These are phyloP conservation scores for Colletotrichum godetiae DNA, from an alignment of 2,329 filamentous ascomycete genomes.

Conservation along the genomic window DNA sequence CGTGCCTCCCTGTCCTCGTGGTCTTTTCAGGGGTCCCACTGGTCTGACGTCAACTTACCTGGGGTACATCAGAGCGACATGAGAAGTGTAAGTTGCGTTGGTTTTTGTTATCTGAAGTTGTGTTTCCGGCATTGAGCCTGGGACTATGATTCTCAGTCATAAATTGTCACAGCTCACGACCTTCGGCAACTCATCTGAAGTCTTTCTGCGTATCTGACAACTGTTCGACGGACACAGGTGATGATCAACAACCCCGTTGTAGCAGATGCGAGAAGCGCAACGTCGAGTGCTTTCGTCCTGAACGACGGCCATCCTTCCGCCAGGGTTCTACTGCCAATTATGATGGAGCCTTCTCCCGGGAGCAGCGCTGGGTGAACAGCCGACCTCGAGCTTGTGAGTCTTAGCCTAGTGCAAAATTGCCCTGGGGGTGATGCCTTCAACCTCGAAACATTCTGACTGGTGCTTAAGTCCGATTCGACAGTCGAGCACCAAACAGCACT, in stretches of 20 bases:
- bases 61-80: slow-evolving; percentile 37
- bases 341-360: slow-evolving; percentile 37
- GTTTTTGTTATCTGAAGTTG: neutral
- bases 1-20: neutral
- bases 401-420: neutral
- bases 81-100: slow-evolving; percentile 38
- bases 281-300: slow-evolving; percentile 48
- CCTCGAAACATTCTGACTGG: neutral
- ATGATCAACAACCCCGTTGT: slow-evolving; percentile 51
- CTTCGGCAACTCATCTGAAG: neutral
- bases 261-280: slow-evolving; percentile 47
- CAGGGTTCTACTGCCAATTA: slow-evolving; percentile 48
- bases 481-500: neutral
- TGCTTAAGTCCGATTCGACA: slow-evolving; percentile 16
- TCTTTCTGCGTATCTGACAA: neutral
- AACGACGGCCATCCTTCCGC: slow-evolving; percentile 49
- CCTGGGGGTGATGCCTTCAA: neutral
- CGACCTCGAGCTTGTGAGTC: slow-evolving; percentile 48
- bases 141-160: neutral
- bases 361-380: slow-evolving; percentile 51
- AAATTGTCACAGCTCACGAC: neutral
- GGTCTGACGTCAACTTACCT: slow-evolving; percentile 15
- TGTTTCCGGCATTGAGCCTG: neutral
- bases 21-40: neutral
- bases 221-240: slow-evolving; percentile 41